phyloP scores from a whole-genome alignment of 169 alveolate species.

The Plasmodium coatneyi region DNA sequence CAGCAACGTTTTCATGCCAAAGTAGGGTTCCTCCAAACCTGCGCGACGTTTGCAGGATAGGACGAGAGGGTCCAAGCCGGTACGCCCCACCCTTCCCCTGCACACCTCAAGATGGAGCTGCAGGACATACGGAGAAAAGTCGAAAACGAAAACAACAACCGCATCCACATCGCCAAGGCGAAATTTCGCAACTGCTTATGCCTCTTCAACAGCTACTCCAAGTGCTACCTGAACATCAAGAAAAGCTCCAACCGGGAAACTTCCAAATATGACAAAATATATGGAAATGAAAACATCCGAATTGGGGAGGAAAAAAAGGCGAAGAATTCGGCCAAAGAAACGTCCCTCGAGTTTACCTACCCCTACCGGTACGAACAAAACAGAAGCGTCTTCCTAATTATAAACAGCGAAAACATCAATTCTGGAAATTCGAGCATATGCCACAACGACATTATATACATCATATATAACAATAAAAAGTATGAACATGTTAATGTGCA shows the following conservation, averaged over 20 bases:
- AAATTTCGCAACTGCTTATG: conserved; percentile 57
- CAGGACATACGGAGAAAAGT: conserved; percentile 14
- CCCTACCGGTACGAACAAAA: conserved; percentile 66
- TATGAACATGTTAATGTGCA: conserved; percentile 71
- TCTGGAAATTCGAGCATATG: conserved; percentile 32
- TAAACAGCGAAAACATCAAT: conserved; percentile 54
- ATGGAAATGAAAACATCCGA: conserved; percentile 66
- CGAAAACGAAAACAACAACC: conserved; percentile 55
- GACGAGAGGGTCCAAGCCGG: background rate
- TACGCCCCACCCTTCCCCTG: background rate
- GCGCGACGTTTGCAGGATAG: background rate
- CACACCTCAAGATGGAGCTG: conserved; percentile 19
- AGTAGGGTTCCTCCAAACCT: background rate
- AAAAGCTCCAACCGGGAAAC: conserved; percentile 20
- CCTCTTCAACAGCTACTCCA: conserved; percentile 54
- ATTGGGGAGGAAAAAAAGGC: conserved; percentile 10
- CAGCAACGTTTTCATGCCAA: background rate
- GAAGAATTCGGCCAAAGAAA: conserved; percentile 21
- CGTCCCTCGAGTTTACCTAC: conserved; percentile 45
- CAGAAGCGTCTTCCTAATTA: conserved; percentile 55
- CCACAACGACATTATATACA: conserved; percentile 62
- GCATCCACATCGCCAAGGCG: conserved; percentile 32
- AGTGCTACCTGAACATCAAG: conserved; percentile 50
- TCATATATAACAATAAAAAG: conserved; percentile 66
- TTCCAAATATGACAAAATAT: conserved; percentile 63